These are phyloP conservation scores for Colletotrichum destructivum DNA, from an alignment of 2,329 filamentous ascomycete genomes.

Conservation along the genomic window DNA sequence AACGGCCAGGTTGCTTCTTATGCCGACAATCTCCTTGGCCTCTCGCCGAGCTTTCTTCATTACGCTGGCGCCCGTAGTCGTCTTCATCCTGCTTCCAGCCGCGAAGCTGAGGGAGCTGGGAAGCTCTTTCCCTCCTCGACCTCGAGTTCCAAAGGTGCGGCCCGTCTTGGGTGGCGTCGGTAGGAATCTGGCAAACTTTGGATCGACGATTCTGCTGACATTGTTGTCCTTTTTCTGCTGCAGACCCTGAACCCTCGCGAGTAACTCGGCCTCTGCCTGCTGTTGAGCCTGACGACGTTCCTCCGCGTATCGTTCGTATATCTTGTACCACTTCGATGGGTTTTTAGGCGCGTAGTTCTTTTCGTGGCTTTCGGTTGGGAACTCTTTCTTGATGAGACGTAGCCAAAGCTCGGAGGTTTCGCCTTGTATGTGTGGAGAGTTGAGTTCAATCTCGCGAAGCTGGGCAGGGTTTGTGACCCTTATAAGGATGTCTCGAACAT, in stretches of 20 bases:
- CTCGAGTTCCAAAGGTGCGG: conserved; percentile 43
- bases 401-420: conserved; percentile 83
- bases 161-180: conserved; percentile 58
- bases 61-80: conserved; percentile 65
- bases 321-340: conserved; percentile 80
- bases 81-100: conserved; percentile 67
- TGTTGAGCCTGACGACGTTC: conserved; percentile 71
- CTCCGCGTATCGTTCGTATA: conserved; percentile 80
- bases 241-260: conserved; percentile 70
- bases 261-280: conserved; percentile 72
- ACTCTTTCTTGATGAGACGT: conserved; percentile 83
- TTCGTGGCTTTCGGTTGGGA: conserved; percentile 74
- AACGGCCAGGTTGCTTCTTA: conserved; percentile 44
- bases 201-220: conserved; percentile 69
- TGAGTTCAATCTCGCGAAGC: conserved; percentile 80
- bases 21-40: conserved; percentile 66
- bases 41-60: conserved; percentile 71
- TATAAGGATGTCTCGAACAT: conserved; percentile 76
- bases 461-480: conserved; percentile 82
- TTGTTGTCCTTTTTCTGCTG: conserved; percentile 71
- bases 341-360: conserved; percentile 77
- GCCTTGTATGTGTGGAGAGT: conserved; percentile 82
- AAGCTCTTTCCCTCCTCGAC: conserved; percentile 47
- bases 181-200: conserved; percentile 54
- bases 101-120: conserved; percentile 60